These are phyloP conservation scores for Aspergillus sergii DNA, from an alignment of 2,329 filamentous ascomycete species.

Conservation along the genomic window DNA sequence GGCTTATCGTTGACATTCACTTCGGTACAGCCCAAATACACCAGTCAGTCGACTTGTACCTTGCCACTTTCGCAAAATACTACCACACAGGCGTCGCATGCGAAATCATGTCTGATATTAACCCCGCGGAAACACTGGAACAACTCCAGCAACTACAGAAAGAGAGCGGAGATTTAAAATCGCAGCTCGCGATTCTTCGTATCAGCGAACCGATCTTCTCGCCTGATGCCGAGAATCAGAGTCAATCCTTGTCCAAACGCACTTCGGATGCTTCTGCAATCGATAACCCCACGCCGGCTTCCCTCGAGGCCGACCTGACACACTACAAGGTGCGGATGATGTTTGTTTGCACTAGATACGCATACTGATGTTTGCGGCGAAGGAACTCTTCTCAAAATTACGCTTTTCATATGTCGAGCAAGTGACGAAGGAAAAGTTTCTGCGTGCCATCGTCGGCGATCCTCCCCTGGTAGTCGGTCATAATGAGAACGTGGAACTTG, in stretches of 20 bases:
- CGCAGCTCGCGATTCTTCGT: constrained; percentile 68
- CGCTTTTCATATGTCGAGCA: constrained; percentile 98
- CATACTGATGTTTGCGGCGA: constrained; percentile 10
- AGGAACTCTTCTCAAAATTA: constrained; percentile 91
- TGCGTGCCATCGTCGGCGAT: constrained; percentile 87
- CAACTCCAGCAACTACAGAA: constrained; percentile 51
- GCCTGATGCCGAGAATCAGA: constrained; percentile 26
- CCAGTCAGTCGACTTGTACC: neutral
- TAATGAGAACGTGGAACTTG: constrained; percentile 78
- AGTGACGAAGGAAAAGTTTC: constrained; percentile 97
- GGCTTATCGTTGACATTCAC: neutral
- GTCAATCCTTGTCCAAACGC: constrained; percentile 50
- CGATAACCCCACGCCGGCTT: constrained; percentile 71
- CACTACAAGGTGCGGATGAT: constrained; percentile 71
- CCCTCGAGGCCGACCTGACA: constrained; percentile 77
- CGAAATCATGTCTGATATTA: constrained; percentile 23
- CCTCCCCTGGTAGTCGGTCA: constrained; percentile 82
- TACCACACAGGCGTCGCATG: neutral
- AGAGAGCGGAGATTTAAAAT: constrained; percentile 52
- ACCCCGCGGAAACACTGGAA: constrained; percentile 27
- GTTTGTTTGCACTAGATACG: neutral
- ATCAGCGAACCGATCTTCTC: constrained; percentile 74
- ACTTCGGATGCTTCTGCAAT: constrained; percentile 73
- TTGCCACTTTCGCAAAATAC: neutral
- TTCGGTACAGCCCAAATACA: neutral